These are phyloP conservation scores for Penicillium manginii DNA, from an alignment of 495 filamentous ascomycete species.

Conservation along the genomic window DNA sequence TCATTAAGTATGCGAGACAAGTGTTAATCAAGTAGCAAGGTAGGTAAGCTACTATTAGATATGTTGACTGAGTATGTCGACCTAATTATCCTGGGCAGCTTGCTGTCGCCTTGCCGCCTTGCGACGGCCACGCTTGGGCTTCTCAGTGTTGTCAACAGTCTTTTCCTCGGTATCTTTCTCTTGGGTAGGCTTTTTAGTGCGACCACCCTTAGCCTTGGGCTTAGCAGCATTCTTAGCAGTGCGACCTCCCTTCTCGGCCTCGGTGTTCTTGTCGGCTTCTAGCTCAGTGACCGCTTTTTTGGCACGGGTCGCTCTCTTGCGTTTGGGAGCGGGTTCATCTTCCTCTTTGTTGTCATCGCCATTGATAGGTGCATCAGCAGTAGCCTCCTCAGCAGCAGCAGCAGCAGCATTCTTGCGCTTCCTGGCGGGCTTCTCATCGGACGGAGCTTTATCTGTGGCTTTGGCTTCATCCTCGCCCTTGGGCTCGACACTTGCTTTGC, in stretches of 20 bases:
- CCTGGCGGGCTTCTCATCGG: constrained; percentile 19
- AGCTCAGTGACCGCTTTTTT: constrained; percentile 15
- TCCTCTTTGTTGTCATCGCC: constrained; percentile 6
- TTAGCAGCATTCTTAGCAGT: constrained; percentile 32
- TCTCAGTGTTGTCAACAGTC: constrained; percentile 28
- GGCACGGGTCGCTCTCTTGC: constrained; percentile 28
- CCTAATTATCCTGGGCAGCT: neutral
- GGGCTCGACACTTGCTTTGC: constrained; percentile 7
- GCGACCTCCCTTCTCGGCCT: constrained; percentile 34
- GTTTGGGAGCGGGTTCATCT: constrained; percentile 33
- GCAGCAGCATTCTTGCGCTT: constrained; percentile 23
- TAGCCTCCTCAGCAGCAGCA: neutral
- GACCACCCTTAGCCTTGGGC: constrained; percentile 25
- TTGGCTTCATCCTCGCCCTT: constrained; percentile 1
- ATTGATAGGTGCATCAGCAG: neutral
- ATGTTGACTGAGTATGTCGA: neutral
- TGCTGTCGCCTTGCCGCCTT: neutral
- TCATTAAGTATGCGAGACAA: neutral
- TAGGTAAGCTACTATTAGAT: neutral
- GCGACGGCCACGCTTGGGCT: constrained; percentile 32
- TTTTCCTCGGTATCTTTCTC: constrained; percentile 33
- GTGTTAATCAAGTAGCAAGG: neutral
- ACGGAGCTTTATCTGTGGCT: constrained; percentile 23
- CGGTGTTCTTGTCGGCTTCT: neutral
- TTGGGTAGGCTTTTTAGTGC: constrained; percentile 22